Evolutionary conservation across 192 early-diverging fungal species (phyloP).

Genomic region (Phlyctochytrium arcticum): DNA sequence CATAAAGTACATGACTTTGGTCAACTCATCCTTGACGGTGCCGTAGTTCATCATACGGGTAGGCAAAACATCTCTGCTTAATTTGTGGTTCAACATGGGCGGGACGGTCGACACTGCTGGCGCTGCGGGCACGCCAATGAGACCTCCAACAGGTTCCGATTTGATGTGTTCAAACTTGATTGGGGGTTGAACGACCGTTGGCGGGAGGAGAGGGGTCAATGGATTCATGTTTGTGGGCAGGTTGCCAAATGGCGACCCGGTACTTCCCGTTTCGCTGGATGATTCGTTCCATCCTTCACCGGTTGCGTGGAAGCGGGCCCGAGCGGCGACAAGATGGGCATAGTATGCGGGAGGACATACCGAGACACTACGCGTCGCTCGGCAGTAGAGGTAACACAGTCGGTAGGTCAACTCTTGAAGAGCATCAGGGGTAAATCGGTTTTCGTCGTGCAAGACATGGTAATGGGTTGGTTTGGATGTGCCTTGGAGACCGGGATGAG

Average conservation of each 20-base stretch:
- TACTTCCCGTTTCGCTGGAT: conserved; percentile 19
- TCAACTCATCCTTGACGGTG: conserved; percentile 50
- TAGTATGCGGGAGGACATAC: conserved; percentile 91
- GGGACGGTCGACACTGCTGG: neutral
- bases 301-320: conserved; percentile 79
- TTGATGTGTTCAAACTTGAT: too few relatives aligned
- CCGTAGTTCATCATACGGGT: conserved; percentile 40
- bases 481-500: conserved; percentile 89
- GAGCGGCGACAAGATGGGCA: conserved; percentile 82
- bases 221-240: neutral
- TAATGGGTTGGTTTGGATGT: conserved; percentile 92
- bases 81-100: too few relatives aligned
- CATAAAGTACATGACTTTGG: conserved; percentile 55
- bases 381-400: conserved; percentile 84
- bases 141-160: neutral
- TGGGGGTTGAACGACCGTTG: neutral
- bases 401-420: conserved; percentile 85
- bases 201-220: neutral
- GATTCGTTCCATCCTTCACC: conserved; percentile 46
- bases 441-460: conserved; percentile 85
- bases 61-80: neutral
- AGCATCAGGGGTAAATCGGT: conserved; percentile 70
- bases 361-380: conserved; percentile 82
- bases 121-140: conserved; percentile 1
- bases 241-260: neutral